These are phyloP conservation scores for Fragaria nilgerrensis DNA, from an alignment of 306 rosid genomes.

Conservation along the genomic window DNA sequence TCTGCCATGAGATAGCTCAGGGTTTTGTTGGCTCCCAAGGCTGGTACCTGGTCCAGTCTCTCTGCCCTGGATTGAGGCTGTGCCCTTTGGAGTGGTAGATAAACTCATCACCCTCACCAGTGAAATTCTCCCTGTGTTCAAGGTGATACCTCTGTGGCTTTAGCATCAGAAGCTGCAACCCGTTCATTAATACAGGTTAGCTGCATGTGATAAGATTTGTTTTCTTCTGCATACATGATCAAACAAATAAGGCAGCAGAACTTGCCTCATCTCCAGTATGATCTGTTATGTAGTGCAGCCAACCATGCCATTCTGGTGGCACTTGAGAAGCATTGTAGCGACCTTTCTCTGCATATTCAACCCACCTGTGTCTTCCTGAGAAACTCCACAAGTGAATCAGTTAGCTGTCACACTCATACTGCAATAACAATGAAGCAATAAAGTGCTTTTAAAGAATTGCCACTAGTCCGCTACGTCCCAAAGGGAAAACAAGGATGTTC, in stretches of 20 bases:
- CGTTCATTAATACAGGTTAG: conserved; percentile 12
- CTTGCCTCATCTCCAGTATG: conserved; percentile 94
- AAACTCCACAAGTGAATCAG: conserved; percentile 10
- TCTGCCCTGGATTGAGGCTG: conserved; percentile 86
- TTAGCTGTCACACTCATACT: conserved; percentile 14
- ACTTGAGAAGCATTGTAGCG: conserved; percentile 99
- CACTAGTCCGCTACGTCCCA: background rate
- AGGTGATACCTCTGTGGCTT: conserved; percentile 78
- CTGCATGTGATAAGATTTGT: background rate
- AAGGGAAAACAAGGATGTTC: background rate
- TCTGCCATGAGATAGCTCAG: conserved; percentile 26
- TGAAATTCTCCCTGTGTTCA: conserved; percentile 81
- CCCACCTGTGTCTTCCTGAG: conserved; percentile 99
- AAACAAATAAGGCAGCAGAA: conserved; percentile 14
- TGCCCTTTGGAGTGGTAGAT: conserved; percentile 98
- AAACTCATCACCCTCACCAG: conserved; percentile 84
- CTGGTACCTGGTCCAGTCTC: conserved; percentile 94
- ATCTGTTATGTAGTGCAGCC: conserved; percentile 91
- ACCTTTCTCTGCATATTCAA: conserved; percentile 88
- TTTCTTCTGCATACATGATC: conserved; percentile 12
- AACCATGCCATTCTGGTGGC: conserved; percentile 99
- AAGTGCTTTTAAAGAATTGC: background rate
- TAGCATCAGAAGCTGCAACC: conserved; percentile 80
- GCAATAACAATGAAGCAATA: background rate
- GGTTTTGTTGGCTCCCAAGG: conserved; percentile 74